These are phyloP conservation scores for Aspergillus pseudoglaucus DNA, from an alignment of 2,329 filamentous ascomycete genomes.

Conservation along the genomic window DNA sequence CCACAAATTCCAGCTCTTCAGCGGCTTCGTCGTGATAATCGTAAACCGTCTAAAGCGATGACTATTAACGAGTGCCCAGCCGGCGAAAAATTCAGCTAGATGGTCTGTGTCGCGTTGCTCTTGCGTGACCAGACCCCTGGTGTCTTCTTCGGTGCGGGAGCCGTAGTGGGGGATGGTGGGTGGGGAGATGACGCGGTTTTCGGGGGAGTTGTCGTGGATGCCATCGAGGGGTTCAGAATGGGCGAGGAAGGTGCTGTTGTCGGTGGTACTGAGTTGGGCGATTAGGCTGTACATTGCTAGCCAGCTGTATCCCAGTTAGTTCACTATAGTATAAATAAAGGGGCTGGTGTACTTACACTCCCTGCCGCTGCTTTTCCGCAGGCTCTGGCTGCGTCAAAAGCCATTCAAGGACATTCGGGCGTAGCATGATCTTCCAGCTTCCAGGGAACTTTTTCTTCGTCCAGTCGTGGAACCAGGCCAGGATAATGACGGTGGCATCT, in stretches of 20 bases:
- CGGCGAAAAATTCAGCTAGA: constrained; percentile 34
- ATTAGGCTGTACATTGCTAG: constrained; percentile 24
- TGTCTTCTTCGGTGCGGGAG: constrained; percentile 16
- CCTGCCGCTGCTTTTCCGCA: constrained; percentile 4
- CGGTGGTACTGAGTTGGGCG: constrained; percentile 8
- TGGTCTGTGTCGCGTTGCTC: constrained; percentile 28
- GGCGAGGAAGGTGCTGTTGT: neutral
- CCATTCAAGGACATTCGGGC: constrained; percentile 31
- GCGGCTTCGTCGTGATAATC: constrained; percentile 21
- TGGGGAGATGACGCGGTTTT: constrained; percentile 25
- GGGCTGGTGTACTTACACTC: constrained; percentile 12
- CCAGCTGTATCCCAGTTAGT: constrained; percentile 11
- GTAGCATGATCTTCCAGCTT: constrained; percentile 33
- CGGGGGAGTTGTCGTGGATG: constrained; percentile 15
- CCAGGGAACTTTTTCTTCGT: constrained; percentile 17
- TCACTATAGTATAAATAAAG: neutral
- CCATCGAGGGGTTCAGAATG: constrained; percentile 14
- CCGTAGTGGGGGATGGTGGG: constrained; percentile 22
- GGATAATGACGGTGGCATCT: constrained; percentile 21
- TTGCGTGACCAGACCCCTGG: constrained; percentile 14
- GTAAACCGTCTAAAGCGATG: constrained; percentile 27
- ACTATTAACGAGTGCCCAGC: constrained; percentile 28
- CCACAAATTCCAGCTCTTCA: constrained; percentile 24
- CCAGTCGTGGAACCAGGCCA: constrained; percentile 31
- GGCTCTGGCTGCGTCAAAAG: constrained; percentile 21